Evolutionary conservation across 192 early-diverging fungal species (phyloP).

Genomic region (Umbelopsis vinacea): DNA sequence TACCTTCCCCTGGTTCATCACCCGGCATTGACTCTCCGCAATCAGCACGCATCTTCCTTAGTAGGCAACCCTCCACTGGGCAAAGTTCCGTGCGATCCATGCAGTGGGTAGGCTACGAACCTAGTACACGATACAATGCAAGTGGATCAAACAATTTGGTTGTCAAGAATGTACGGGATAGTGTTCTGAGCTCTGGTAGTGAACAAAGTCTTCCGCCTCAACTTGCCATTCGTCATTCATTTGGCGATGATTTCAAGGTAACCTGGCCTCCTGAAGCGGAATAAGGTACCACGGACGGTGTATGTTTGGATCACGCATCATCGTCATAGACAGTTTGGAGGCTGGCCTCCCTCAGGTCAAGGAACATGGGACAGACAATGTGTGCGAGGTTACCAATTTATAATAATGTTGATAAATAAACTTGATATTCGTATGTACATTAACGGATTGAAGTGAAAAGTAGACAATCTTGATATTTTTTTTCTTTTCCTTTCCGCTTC

Average conservation of each 20-base stretch:
- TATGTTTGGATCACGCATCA: neutral
- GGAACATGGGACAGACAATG: neutral
- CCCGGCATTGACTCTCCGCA: neutral
- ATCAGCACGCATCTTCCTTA: neutral
- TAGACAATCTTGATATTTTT: neutral
- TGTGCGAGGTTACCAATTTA: neutral
- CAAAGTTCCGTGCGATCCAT: constrained; percentile 9
- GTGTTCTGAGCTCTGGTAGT: constrained; percentile 10
- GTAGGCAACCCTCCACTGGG: neutral
- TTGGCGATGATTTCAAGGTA: constrained; percentile 14
- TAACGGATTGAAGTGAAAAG: neutral
- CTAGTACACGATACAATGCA: neutral
- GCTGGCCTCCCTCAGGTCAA: constrained; percentile 1
- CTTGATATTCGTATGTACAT: neutral
- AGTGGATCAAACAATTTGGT: neutral
- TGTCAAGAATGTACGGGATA: constrained; percentile 23
- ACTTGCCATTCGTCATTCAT: neutral
- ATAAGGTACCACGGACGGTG: neutral
- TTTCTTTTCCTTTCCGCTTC: no score
- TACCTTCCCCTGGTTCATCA: neutral
- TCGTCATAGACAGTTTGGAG: neutral
- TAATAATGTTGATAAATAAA: neutral
- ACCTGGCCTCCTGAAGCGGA: constrained; percentile 9
- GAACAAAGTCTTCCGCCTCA: neutral
- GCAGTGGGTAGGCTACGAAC: constrained; percentile 23